These are phyloP conservation scores for Cinnamomum chago DNA, from an alignment of 164 flowering plant genomes.

Conservation along the genomic window DNA sequence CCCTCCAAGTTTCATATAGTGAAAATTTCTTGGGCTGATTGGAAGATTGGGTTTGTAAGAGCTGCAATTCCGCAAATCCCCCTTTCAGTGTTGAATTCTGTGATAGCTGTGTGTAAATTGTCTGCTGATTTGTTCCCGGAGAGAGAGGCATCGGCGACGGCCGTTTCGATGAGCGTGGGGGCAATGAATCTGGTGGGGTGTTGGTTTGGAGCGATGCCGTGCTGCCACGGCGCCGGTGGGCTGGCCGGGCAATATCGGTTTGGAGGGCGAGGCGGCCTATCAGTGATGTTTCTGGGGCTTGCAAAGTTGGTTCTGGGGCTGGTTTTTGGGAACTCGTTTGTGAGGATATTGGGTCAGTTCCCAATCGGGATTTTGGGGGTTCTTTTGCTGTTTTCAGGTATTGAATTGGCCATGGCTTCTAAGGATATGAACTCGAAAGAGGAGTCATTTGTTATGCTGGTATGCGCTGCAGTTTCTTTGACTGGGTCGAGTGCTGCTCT, in stretches of 20 bases:
- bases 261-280: conserved; percentile 69
- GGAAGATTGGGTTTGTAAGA: conserved; percentile 67
- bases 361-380: conserved; percentile 84
- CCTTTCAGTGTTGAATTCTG: conserved; percentile 66
- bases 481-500: conserved; percentile 85
- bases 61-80: conserved; percentile 91
- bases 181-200: conserved; percentile 76
- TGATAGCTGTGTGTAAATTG: conserved; percentile 79
- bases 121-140: conserved; percentile 73
- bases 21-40: conserved; percentile 64
- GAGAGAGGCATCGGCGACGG: conserved; percentile 51
- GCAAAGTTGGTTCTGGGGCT: conserved; percentile 65
- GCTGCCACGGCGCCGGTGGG: conserved; percentile 87
- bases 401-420: conserved; percentile 84
- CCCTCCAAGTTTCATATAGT: conserved; percentile 53
- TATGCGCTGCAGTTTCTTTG: conserved; percentile 75
- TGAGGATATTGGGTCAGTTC: conserved; percentile 51
- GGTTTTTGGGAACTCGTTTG: conserved; percentile 73
- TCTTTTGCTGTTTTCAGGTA: conserved; percentile 72
- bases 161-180: conserved; percentile 75
- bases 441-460: conserved; percentile 84
- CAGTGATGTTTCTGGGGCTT: conserved; percentile 59
- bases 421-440: conserved; percentile 73
- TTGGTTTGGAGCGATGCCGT: conserved; percentile 93
- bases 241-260: conserved; percentile 81